Percentiles rank a stretch among this genome's conserved stretches.
Conservation (phyloP, 2,329 filamentous ascomycete genomes). For the Curvularia lunata region DNA sequence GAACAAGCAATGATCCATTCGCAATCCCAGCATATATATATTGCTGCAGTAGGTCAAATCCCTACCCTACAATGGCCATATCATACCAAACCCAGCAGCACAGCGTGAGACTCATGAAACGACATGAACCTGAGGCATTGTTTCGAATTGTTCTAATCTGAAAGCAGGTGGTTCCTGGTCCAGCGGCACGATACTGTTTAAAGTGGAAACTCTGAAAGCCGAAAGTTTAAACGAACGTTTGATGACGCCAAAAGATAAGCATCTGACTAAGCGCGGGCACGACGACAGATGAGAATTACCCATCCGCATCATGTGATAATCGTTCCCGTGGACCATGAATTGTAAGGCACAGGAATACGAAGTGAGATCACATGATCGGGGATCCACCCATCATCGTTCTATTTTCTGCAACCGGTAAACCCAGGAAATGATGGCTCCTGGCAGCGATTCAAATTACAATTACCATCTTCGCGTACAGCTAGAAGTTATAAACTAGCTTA, state of each 20-base stretch:
- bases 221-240: background rate
- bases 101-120: background rate
- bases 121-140: background rate
- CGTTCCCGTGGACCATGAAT: background rate
- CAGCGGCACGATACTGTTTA: background rate
- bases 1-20: background rate
- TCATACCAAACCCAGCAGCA: background rate
- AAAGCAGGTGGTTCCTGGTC: background rate
- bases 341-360: background rate
- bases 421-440: no score
- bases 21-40: background rate
- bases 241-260: background rate
- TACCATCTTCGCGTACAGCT: no score
- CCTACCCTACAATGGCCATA: background rate
- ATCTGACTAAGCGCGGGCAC: background rate
- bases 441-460: no score
- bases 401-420: no score
- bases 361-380: background rate
- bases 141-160: background rate
- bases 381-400: background rate
- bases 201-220: background rate
- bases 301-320: background rate
- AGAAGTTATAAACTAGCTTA: no score
- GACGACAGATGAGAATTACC: background rate
- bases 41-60: background rate